Conservation (phyloP, 495 filamentous ascomycete species). For the Talaromyces stipitatus region DNA sequence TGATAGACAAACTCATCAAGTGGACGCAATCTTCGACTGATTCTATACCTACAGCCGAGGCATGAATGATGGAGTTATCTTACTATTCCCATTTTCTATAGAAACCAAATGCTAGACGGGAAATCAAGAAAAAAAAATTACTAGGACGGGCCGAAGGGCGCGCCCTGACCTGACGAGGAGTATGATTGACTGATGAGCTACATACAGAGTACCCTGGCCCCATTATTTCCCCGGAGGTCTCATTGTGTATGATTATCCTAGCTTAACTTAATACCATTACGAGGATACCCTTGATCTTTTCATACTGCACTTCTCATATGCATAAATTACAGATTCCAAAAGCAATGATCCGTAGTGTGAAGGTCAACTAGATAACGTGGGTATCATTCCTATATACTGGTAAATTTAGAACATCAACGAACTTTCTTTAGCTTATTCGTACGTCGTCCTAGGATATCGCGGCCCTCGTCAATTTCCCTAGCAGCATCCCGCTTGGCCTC, state of each 20-base stretch:
- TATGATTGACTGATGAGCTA: background rate
- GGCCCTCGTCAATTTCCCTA: conserved; percentile 84
- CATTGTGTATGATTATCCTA: background rate
- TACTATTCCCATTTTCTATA: background rate
- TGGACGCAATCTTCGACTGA: conserved; percentile 5
- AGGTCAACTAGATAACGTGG: background rate
- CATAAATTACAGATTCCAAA: conserved; percentile 12
- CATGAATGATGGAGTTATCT: background rate
- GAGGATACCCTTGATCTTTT: conserved; percentile 2
- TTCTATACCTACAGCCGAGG: background rate
- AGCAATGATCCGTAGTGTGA: background rate
- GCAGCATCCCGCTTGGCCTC: conserved; percentile 86
- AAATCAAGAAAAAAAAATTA: background rate
- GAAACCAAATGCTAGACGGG: background rate
- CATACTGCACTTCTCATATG: background rate
- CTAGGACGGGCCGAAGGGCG: background rate
- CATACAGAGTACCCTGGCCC: background rate
- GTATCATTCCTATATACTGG: conserved; percentile 2
- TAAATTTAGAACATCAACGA: conserved; percentile 15
- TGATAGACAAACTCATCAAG: conserved; percentile 1
- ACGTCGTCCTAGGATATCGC: conserved; percentile 59
- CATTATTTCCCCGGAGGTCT: background rate
- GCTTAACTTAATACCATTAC: background rate
- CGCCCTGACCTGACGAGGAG: background rate
- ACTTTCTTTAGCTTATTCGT: conserved; percentile 41